Base-by-base conservation (phyloP, 139 green algal species). In the Chlamydomonas asymmetrica region DNA sequence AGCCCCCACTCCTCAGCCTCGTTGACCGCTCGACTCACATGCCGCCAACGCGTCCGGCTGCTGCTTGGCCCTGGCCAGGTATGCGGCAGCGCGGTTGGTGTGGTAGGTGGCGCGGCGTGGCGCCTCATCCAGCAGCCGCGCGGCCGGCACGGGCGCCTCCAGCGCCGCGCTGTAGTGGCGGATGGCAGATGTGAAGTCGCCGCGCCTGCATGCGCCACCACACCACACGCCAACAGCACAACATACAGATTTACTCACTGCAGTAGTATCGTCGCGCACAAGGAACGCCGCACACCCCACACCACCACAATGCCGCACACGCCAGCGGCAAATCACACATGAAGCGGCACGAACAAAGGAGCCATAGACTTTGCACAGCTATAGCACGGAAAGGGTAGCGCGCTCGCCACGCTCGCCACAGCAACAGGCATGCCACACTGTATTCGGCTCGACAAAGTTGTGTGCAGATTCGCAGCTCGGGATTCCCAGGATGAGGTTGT, bases 11-110 rank as follows among this genome's bases (percentile, higher is more conserved):
- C n/a, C n/a, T n/a, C n/a, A n/a, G n/a, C n/a, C n/a, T n/a, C n/a
- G n/a, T n/a, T n/a, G n/a, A n/a, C n/a, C n/a, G n/a, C n/a, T n/a
- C n/a, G n/a, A n/a, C n/a, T n/a, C n/a, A n/a, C n/a, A n/a, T n/a
- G n/a, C n/a, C n/a, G n/a, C n/a, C n/a, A n/a, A n/a, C n/a, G n/a
- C n/a, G n/a, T n/a, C n/a, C n/a, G n/a, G n/a, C n/a, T n/a, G n/a
- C n/a, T n/a, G n/a, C n/a, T n/a, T n/a, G n/a, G 67, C 79, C 0
- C 79, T 59, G 5, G 73, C 72, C 48, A 84, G 62, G 40, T 84
- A 84, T 1, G 79, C 79, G 3, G 79, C 79, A 2, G 79, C 79
- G 0, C 79, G 43, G 73, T 80, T 80, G 60, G 63, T 64, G 41
- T 79, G 79, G n/a, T 69, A 62, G 5, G 43, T 31, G 0, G 79